Base-by-base conservation (phyloP, 345 rosid species). In the Pelargonium nanum region DNA sequence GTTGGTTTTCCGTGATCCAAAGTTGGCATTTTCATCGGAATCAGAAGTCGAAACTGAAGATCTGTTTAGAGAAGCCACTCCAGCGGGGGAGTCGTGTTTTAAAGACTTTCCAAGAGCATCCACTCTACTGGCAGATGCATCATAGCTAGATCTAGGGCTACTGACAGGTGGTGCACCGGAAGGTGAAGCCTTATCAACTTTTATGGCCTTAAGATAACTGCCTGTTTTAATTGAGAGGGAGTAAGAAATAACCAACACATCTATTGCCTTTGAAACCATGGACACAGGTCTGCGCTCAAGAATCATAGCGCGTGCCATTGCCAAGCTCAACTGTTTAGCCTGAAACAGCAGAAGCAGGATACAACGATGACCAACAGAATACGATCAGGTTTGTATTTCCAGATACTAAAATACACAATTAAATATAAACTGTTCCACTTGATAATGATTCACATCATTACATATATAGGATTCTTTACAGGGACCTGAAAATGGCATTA, bases 251-350 rank as follows among this genome's bases (percentile, higher is more conserved):
- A 90, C 86, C 58, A 94, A 68, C 16, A 85, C 88, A 77, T 90
- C 93, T 64, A 88, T 76, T 68, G 87, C 89, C 77, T 66, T 86
- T 44, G 93, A 70, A 77, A 94, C 88, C 80, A 82, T 67, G 60
- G 85, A 53, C 54, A 89, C 83, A 53, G 97, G 96, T 78, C 95
- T 80, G 65, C 91, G 83, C 69, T 94, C 99, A 69, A 94, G 80
- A 69, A 94, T 88, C 60, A 80, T 68, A 67, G 86, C 78, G 57
- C 80, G 82, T 55, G 83, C 78, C 64, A 83, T 82, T 64, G 77
- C 81, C 83, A 94, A 75, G 76, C 92, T 85, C 65, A 94, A 68
- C 71, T 86, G 89, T 72, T 94, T 94, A 53, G 93, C 91, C 99
- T 94, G 85, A 74, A 77, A 74, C 25, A 75, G 60, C 48, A 56